Evolutionary conservation across 2,329 filamentous ascomycete genomes (phyloP).

Genomic region (Biscogniauxia sp.): DNA sequence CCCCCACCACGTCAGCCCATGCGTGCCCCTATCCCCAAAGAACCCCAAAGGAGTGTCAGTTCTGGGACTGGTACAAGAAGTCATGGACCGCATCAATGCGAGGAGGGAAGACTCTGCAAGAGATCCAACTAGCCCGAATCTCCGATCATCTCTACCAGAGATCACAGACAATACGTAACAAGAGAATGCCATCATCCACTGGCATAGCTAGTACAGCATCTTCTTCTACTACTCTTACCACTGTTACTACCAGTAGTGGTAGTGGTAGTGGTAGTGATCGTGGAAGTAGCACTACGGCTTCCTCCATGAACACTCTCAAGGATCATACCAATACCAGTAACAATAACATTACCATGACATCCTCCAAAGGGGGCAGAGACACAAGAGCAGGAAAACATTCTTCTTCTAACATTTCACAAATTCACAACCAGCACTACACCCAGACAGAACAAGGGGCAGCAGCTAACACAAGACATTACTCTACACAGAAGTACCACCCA

Average conservation of each 20-base stretch:
- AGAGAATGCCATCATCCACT: neutral
- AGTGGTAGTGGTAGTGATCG: neutral
- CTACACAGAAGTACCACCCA: slow-evolving; percentile 61
- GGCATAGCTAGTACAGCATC: neutral
- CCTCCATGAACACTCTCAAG: no score
- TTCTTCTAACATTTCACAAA: neutral
- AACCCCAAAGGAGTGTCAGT: neutral
- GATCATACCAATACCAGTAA: neutral
- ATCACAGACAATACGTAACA: neutral
- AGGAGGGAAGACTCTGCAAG: neutral
- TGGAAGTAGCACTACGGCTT: no score
- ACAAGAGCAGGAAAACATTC: slow-evolving; percentile 1
- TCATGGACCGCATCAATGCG: neutral
- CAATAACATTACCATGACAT: no score
- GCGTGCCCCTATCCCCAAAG: neutral
- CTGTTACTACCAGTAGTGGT: neutral
- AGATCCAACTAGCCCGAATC: neutral
- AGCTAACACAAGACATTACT: neutral
- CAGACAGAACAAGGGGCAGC: neutral
- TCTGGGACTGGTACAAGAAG: neutral
- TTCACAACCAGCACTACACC: neutral
- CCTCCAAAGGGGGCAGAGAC: neutral
- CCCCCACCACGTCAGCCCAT: neutral
- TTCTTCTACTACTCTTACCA: neutral
- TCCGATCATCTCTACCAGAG: neutral